phyloP scores from a whole-genome alignment of 495 filamentous ascomycete genomes.

The Peziza echinospora region DNA sequence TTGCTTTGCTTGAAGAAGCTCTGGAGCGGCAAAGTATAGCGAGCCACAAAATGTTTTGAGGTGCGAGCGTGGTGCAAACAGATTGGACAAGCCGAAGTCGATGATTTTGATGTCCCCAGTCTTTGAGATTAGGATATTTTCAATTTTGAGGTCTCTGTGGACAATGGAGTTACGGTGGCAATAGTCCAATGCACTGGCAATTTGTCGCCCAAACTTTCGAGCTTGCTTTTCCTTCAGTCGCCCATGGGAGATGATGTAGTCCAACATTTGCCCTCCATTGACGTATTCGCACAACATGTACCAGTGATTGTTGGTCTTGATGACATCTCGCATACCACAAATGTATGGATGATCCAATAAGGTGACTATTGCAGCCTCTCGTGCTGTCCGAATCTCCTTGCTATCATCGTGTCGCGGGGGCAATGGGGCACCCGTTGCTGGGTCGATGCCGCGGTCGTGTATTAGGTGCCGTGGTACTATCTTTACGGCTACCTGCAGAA shows the following conservation, averaged over 20 bases:
- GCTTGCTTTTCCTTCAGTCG: conserved; percentile 96
- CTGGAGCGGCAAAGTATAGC: conserved; percentile 93
- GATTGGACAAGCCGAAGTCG: conserved; percentile 93
- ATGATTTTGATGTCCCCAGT: conserved; percentile 99
- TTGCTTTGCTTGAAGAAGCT: conserved; percentile 76
- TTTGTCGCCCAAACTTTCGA: conserved; percentile 90
- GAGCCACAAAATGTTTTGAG: conserved; percentile 96
- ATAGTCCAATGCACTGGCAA: conserved; percentile 95
- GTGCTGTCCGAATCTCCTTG: conserved; percentile 89
- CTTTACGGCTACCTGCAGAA: conserved; percentile 70
- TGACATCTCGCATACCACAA: conserved; percentile 85
- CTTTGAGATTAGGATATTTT: conserved; percentile 98
- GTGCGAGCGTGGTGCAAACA: conserved; percentile 69
- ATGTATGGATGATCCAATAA: conserved; percentile 91
- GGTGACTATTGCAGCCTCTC: conserved; percentile 91
- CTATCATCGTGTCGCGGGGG: conserved; percentile 24
- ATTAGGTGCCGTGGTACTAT: conserved; percentile 64
- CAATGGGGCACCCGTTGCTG: conserved; percentile 16
- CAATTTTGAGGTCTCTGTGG: conserved; percentile 93
- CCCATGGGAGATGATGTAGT: conserved; percentile 98
- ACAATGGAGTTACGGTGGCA: conserved; percentile 98
- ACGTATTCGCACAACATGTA: conserved; percentile 99
- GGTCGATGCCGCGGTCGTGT: conserved; percentile 17
- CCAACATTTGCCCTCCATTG: conserved; percentile 97
- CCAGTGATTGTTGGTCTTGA: conserved; percentile 94